A percentile compares a stretch with the other conserved stretches of the same genome.
These are phyloP conservation scores for Colletotrichum melonis DNA, from an alignment of 2,329 filamentous ascomycete genomes.

Conservation along the genomic window DNA sequence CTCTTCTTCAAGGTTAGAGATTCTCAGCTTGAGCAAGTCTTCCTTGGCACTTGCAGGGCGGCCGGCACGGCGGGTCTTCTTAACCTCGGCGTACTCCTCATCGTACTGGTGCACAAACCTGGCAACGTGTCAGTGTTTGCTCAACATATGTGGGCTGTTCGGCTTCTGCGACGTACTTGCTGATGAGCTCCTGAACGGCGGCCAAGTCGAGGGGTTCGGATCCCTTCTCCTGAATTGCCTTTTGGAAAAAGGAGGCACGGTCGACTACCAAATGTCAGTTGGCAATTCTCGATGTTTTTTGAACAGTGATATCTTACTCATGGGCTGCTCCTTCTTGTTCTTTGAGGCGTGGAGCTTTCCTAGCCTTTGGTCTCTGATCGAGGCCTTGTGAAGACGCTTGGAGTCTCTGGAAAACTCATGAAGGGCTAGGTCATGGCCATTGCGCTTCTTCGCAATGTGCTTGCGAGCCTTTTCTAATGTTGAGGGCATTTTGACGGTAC, in stretches of 20 bases:
- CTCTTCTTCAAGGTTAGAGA: constrained; percentile 80
- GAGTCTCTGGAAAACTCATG: constrained; percentile 93
- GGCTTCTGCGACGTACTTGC: constrained; percentile 59
- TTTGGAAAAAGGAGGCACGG: constrained; percentile 73
- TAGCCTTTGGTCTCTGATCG: constrained; percentile 84
- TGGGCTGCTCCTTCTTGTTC: constrained; percentile 78
- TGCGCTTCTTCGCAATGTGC: constrained; percentile 88
- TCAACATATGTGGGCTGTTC: neutral
- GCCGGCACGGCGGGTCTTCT: constrained; percentile 79
- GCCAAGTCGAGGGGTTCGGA: constrained; percentile 62
- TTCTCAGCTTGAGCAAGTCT: constrained; percentile 79
- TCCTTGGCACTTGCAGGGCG: constrained; percentile 83
- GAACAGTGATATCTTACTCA: constrained; percentile 63
- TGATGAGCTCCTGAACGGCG: constrained; percentile 71
- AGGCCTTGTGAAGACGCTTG: constrained; percentile 81
- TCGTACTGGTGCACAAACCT: constrained; percentile 77
- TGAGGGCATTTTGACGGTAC: constrained; percentile 72
- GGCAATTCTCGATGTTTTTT: too few species aligned
- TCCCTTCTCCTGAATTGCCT: constrained; percentile 66
- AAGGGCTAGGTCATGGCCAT: constrained; percentile 76
- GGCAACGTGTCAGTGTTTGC: constrained; percentile 43
- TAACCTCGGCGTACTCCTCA: constrained; percentile 74
- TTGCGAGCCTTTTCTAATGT: constrained; percentile 87
- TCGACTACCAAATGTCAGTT: constrained; percentile 43
- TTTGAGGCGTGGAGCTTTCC: constrained; percentile 76